Conservation (phyloP, 176 grass and related monocot genomes). For the Oryza rufipogon region DNA sequence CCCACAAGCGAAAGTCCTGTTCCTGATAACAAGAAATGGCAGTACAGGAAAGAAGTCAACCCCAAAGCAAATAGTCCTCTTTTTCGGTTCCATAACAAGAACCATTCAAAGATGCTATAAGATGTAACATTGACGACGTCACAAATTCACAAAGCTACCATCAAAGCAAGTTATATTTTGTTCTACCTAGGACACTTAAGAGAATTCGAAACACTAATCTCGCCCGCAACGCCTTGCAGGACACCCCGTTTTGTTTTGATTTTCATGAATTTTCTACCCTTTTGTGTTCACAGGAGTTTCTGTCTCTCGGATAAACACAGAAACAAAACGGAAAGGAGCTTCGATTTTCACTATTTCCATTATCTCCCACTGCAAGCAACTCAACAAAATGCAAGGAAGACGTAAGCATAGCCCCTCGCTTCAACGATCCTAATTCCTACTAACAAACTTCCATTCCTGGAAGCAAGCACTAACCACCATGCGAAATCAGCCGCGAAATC, state of each 20-base stretch:
- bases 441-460: constrained; percentile 7
- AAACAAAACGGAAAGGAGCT: too few species aligned
- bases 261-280: not conserved
- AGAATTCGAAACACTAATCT: not conserved
- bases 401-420: not conserved
- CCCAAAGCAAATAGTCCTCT: constrained; percentile 9
- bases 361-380: not conserved
- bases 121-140: not conserved
- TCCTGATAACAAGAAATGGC: constrained; percentile 13
- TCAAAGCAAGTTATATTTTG: not conserved
- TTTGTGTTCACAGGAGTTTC: not conserved
- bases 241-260: not conserved
- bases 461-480: constrained; percentile 10
- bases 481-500: constrained; percentile 16
- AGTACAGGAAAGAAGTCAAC: constrained; percentile 24
- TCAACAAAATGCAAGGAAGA: constrained; percentile 9
- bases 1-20: constrained; percentile 47
- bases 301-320: not conserved
- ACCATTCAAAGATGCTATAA: constrained; percentile 13
- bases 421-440: not conserved
- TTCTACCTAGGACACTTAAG: not conserved
- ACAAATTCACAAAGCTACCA: not conserved
- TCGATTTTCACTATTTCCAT: not conserved
- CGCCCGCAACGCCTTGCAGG: not conserved
- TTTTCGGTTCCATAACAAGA: not conserved